A percentile compares a stretch with the other conserved stretches of the same genome.
phyloP scores from a whole-genome alignment of 2,329 filamentous ascomycete genomes.

The Rutstroemia sp. region DNA sequence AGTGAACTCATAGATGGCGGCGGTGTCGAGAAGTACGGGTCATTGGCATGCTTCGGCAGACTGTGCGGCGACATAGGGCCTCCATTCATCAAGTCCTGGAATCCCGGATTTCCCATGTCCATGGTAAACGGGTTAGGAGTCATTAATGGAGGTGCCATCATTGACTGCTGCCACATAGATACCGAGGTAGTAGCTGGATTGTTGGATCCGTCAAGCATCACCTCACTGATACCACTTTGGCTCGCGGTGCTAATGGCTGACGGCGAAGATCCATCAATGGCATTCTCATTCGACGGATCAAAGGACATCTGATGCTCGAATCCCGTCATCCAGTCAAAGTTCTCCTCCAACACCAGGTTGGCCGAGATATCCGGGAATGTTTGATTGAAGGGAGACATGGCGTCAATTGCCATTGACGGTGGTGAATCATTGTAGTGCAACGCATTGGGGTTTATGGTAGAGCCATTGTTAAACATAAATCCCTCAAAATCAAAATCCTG shows the following conservation, averaged over 20 bases:
- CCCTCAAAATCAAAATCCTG: slow-evolving; percentile 70
- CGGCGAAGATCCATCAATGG: slow-evolving; percentile 87
- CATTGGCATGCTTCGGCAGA: slow-evolving; percentile 60
- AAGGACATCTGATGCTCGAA: slow-evolving; percentile 64
- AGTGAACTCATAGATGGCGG: slow-evolving; percentile 66
- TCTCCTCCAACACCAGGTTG: slow-evolving; percentile 61
- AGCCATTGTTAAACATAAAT: slow-evolving; percentile 37
- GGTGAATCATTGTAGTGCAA: slow-evolving; percentile 81
- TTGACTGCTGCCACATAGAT: slow-evolving; percentile 61
- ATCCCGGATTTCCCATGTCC: slow-evolving; percentile 66
- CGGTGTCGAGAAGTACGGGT: slow-evolving; percentile 73
- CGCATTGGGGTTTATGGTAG: slow-evolving; percentile 63
- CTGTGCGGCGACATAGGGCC: slow-evolving; percentile 66
- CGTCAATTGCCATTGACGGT: slow-evolving; percentile 55
- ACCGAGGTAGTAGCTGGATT: slow-evolving; percentile 47
- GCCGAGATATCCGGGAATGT: slow-evolving; percentile 51
- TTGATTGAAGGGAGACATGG: slow-evolving; percentile 51
- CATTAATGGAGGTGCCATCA: slow-evolving; percentile 63
- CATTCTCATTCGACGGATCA: slow-evolving; percentile 63
- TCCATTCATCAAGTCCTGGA: slow-evolving; percentile 67
- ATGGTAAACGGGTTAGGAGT: slow-evolving; percentile 61
- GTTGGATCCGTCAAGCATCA: slow-evolving; percentile 78
- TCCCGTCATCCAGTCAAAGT: slow-evolving; percentile 71
- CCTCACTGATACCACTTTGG: slow-evolving; percentile 83
- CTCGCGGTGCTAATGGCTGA: slow-evolving; percentile 94